Conservation (phyloP, 2,329 filamentous ascomycete genomes). For the Aureobasidium sp. region DNA sequence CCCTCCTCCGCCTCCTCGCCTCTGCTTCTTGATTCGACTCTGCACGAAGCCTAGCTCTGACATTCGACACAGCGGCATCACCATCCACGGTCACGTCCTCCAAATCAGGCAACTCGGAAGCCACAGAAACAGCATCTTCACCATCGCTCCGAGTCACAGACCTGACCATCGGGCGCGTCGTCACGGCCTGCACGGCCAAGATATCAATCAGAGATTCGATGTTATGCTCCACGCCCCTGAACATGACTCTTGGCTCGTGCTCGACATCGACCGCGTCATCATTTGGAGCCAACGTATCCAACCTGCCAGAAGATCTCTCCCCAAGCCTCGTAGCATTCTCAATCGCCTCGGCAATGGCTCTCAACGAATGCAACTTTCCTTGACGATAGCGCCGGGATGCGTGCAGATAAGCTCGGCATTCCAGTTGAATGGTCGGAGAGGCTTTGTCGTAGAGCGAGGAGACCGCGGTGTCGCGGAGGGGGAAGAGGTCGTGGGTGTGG, state of each 20-base stretch:
- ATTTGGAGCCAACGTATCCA: not conserved
- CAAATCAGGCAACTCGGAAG: conserved; percentile 29
- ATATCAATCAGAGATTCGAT: conserved; percentile 5
- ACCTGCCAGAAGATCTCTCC: not conserved
- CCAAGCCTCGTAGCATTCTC: not conserved
- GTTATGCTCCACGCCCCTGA: conserved; percentile 1
- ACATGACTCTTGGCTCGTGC: too few species aligned
- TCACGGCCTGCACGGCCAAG: conserved; percentile 1
- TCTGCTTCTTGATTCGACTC: conserved; percentile 55
- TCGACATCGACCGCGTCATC: too few species aligned
- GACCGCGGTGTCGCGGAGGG: not conserved
- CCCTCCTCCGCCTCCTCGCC: conserved; percentile 63
- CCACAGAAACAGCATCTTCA: conserved; percentile 18
- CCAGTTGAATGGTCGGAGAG: not conserved
- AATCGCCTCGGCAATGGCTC: not conserved
- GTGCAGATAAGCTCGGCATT: not conserved
- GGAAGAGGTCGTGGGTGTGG: conserved; percentile 17
- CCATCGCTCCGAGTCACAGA: not conserved
- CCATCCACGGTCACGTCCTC: conserved; percentile 19
- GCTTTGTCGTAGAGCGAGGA: not conserved
- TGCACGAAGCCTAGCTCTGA: conserved; percentile 45
- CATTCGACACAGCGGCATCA: conserved; percentile 33
- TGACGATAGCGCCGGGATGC: not conserved
- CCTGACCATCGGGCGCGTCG: not conserved
- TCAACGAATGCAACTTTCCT: not conserved